Percentiles rank a stretch among this genome's conserved stretches.
Conservation (phyloP, 495 filamentous ascomycete species). For the Durotheca rogersii region DNA sequence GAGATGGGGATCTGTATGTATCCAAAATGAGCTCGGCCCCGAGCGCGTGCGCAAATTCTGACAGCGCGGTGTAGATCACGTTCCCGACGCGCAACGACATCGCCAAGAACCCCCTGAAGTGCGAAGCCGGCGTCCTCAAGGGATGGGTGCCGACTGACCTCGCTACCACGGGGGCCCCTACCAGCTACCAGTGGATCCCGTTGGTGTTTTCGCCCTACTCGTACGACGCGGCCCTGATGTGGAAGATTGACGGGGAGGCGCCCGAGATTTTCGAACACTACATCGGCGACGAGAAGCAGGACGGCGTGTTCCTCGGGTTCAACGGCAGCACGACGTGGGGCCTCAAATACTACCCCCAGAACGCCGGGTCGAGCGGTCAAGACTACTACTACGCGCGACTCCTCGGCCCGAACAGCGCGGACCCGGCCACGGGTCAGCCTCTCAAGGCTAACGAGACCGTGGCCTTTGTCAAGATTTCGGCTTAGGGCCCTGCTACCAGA, state of each 20-base stretch:
- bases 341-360: slow-evolving; percentile 9
- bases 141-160: slow-evolving; percentile 18
- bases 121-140: slow-evolving; percentile 20
- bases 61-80: slow-evolving; percentile 15
- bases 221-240: slow-evolving; percentile 32
- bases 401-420: slow-evolving; percentile 28
- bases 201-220: slow-evolving; percentile 26
- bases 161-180: slow-evolving; percentile 25
- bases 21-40: neutral
- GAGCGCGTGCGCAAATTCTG: neutral
- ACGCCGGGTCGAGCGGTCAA: neutral
- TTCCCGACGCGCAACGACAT: slow-evolving; percentile 25
- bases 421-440: slow-evolving; percentile 15
- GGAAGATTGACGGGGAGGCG: slow-evolving; percentile 26
- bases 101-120: slow-evolving; percentile 22
- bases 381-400: slow-evolving; percentile 31
- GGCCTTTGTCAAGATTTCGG: slow-evolving; percentile 22
- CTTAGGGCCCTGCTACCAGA: neutral
- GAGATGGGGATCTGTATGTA: slow-evolving; percentile 35
- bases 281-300: slow-evolving; percentile 32
- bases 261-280: slow-evolving; percentile 37
- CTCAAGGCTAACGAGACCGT: slow-evolving; percentile 23
- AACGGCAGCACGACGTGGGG: slow-evolving; percentile 23
- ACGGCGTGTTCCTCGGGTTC: slow-evolving; percentile 33
- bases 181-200: slow-evolving; percentile 22